Percentiles rank a stretch among this genome's conserved stretches.
These are phyloP conservation scores for Pythium plurisporium DNA, from an alignment of 352 stramenopile genomes.

Conservation along the genomic window DNA sequence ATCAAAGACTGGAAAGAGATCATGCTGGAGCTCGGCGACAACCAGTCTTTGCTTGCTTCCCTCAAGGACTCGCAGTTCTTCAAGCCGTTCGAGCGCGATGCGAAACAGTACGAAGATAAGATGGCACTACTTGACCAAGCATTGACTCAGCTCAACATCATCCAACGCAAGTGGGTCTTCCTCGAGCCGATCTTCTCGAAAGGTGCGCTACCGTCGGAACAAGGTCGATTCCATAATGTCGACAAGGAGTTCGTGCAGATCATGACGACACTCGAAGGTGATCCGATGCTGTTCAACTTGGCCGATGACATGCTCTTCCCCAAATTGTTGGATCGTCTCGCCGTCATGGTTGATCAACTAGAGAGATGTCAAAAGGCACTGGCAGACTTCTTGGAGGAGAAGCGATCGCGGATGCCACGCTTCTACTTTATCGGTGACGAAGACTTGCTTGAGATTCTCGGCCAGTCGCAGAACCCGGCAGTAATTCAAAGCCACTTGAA, in stretches of 20 bases:
- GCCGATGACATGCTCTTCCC: constrained; percentile 90
- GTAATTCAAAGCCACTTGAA: constrained; percentile 96
- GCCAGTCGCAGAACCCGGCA: constrained; percentile 87
- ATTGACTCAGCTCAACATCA: constrained; percentile 82
- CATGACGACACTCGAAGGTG: constrained; percentile 83
- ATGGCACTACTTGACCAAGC: constrained; percentile 84
- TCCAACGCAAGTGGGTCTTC: constrained; percentile 96
- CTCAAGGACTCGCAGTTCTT: constrained; percentile 96
- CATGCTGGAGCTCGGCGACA: constrained; percentile 92
- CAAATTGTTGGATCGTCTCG: constrained; percentile 72
- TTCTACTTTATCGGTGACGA: constrained; percentile 98
- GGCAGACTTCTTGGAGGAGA: constrained; percentile 93
- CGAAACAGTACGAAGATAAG: constrained; percentile 88
- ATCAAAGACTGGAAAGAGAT: constrained; percentile 97
- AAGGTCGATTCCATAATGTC: constrained; percentile 87
- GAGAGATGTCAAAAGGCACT: constrained; percentile 94
- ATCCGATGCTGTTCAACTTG: constrained; percentile 92
- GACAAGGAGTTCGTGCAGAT: constrained; percentile 94
- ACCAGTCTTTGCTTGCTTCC: constrained; percentile 92
- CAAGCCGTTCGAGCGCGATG: constrained; percentile 92
- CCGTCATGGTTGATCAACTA: constrained; percentile 90
- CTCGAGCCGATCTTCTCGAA: constrained; percentile 95
- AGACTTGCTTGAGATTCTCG: constrained; percentile 94
- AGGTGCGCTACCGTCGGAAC: constrained; percentile 89
- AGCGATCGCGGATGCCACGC: constrained; percentile 89